Evolutionary conservation across 257 asterid species (phyloP), one percentile per base, ranked within the genome.

Genomic region (Cinchona pubescens): DNA sequence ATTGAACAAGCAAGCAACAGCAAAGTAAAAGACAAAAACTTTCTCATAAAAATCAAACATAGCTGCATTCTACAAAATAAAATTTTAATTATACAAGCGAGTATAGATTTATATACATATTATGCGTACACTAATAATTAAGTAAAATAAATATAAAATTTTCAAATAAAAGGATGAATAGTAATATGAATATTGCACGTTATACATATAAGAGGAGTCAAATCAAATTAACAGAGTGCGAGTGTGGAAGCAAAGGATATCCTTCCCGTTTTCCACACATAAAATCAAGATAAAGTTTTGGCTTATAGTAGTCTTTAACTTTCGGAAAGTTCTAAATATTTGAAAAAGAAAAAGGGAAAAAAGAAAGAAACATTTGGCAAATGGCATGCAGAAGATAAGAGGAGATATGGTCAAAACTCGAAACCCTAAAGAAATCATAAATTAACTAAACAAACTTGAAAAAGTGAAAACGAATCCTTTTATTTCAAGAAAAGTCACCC

Each of bases 401-500:
- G 29, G n/a, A 58, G 75, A 82, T 60, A 74, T 66, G 86, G 88
- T 83, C 88, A 84, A 87, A 60, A 69, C 76, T 83, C 88, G 83
- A 87, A 60, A 69, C 76, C 62, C 76, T 45, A 75, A 59, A 45
- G 29, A 42, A 10, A 55, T 60, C 69, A 67, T 40, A 77, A 76
- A 55, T 68, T 15, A 73, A 67, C 14, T 37, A n/a, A n/a, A n/a
- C n/a, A n/a, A 66, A 80, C 77, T 64, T 78, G 80, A 71, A 71
- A 60, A 75, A 56, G 82, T 30, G 85, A 69, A 73, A 66, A 74
- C 30, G 87, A 83, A 84, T 84, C 82, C 84, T 78, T 85, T 80
- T 43, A 75, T 82, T 80, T 80, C 74, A 85, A 86, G 88, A 74
- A 88, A 86, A 74, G 81, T 75, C 85, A 78, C 81, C 66, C 81